Percentiles rank a stretch among this genome's conserved stretches.
Conservation (phyloP, 441 rosid species). For the Pelargonium australe region DNA sequence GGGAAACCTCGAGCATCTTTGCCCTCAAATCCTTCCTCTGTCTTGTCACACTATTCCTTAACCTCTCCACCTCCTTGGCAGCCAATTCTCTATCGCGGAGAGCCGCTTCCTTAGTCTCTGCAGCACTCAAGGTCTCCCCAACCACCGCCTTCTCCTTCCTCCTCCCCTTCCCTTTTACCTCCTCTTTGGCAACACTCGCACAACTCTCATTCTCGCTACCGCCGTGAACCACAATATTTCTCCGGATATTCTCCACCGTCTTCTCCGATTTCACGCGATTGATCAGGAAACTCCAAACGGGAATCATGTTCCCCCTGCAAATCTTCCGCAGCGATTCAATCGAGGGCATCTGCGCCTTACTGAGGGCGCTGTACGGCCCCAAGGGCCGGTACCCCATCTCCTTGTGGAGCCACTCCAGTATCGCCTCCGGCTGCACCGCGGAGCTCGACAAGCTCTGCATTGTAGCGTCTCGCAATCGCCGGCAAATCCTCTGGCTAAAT, state of each 20-base stretch:
- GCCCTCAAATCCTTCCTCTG: conserved; percentile 78
- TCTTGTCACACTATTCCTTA: conserved; percentile 65
- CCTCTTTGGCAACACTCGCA: conserved; percentile 41
- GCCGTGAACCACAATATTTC: conserved; percentile 73
- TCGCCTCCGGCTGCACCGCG: conserved; percentile 62
- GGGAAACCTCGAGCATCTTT: conserved; percentile 80
- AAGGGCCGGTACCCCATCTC: conserved; percentile 81
- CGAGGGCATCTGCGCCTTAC: conserved; percentile 57
- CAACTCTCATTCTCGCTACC: conserved; percentile 26
- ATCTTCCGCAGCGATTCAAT: conserved; percentile 59
- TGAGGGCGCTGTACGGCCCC: conserved; percentile 56
- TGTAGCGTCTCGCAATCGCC: not conserved
- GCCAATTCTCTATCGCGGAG: conserved; percentile 65
- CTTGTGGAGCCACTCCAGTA: conserved; percentile 75
- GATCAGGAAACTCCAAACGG: conserved; percentile 57
- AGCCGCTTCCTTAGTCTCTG: conserved; percentile 62
- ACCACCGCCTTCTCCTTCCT: conserved; percentile 47
- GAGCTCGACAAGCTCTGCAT: conserved; percentile 52
- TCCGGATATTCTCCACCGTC: conserved; percentile 66
- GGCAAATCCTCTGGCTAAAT: not conserved
- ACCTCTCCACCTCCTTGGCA: conserved; percentile 73
- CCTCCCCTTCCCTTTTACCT: conserved; percentile 45
- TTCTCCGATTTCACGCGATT: conserved; percentile 82
- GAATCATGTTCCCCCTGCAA: conserved; percentile 84
- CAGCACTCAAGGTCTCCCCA: conserved; percentile 34